Evolutionary conservation across 202 grass and related monocot genomes (phyloP), one percentile per base, ranked within the genome.

Genomic region (Cymbopogon flexuosus): DNA sequence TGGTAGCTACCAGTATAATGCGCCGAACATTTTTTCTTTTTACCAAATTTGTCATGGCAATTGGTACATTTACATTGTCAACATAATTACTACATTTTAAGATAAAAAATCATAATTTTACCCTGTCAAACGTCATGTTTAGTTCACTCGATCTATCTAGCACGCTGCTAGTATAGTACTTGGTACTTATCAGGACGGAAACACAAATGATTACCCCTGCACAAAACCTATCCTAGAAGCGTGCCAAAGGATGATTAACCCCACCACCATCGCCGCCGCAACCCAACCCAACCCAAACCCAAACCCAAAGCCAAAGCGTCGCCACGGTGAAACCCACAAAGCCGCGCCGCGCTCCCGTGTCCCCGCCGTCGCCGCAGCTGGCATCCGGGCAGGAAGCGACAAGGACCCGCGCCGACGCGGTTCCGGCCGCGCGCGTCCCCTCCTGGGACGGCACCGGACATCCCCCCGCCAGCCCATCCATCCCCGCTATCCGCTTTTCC

Each of bases 371-470:
- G 64, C 65, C 65, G 67, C 2, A 24, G 65, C 62, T 67, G 66
- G 36, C 22, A 41, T 6, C 11, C 11, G 49, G 70, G 84, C 84
- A 86, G 63, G 22, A 86, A 63, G 72, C 71, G 84, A 86, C 84
- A 86, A 63, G 29, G 49, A 52, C 47, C 47, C 47, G 52, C 51
- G 70, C 40, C 63, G 52, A 86, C 84, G 71, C 52, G 72, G n/a
- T 76, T 61, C 49, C 37, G 29, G 1, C 60, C 2, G 8, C 16
- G 49, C 10, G n/a, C 18, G 36, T 6, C 36, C 2, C 2, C 2
- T 12, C 18, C 7, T 8, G 6, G 45, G 45, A 15, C n/a, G 30
- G 39, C 1, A 9, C 1, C 46, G 46, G 46, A 16, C 46, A 49
- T 16, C 13, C 43, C 6, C 46, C 46, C 45, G 5, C 14, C 19